These are phyloP conservation scores for Xylariaceae sp. DNA, from an alignment of 2,329 filamentous ascomycete genomes.

Conservation along the genomic window DNA sequence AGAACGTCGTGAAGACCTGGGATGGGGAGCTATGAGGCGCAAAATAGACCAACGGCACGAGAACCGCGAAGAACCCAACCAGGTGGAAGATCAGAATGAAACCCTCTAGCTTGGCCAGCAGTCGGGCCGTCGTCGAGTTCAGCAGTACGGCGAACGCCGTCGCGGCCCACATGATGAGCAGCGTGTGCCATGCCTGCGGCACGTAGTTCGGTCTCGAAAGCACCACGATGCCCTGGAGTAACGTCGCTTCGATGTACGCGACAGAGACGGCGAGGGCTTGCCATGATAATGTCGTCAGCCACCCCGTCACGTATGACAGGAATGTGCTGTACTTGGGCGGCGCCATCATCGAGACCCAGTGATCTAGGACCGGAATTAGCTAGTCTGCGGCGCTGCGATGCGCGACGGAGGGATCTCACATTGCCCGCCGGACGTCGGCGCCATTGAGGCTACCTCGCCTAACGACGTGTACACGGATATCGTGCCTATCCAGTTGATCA, in stretches of 20 bases:
- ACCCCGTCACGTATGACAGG: slow-evolving; percentile 28
- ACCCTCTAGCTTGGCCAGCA: slow-evolving; percentile 27
- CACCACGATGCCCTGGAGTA: slow-evolving; percentile 26
- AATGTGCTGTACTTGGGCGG: slow-evolving; percentile 22
- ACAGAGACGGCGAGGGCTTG: slow-evolving; percentile 22
- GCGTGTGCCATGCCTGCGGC: slow-evolving; percentile 23
- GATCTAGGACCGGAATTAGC: slow-evolving; percentile 14
- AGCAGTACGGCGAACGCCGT: slow-evolving; percentile 18
- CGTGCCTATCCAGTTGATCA: slow-evolving; percentile 46
- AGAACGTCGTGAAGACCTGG: slow-evolving; percentile 39
- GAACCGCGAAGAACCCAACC: slow-evolving; percentile 37
- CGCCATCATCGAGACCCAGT: slow-evolving; percentile 30
- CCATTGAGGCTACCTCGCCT: slow-evolving; percentile 24
- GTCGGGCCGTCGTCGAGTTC: slow-evolving; percentile 18
- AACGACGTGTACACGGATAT: slow-evolving; percentile 37
- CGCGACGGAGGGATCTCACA: not conserved
- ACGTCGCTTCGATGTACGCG: slow-evolving; percentile 21
- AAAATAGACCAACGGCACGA: slow-evolving; percentile 31
- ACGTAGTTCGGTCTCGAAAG: slow-evolving; percentile 21
- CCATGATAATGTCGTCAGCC: slow-evolving; percentile 28
- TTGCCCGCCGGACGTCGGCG: slow-evolving; percentile 25
- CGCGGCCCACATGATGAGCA: slow-evolving; percentile 25
- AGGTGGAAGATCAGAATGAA: slow-evolving; percentile 32
- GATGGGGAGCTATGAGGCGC: slow-evolving; percentile 32
- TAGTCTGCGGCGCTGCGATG: not conserved